These are phyloP conservation scores for Rhodotorula sphaerocarpa DNA, from an alignment of 768 basidiomycete species.

Conservation along the genomic window DNA sequence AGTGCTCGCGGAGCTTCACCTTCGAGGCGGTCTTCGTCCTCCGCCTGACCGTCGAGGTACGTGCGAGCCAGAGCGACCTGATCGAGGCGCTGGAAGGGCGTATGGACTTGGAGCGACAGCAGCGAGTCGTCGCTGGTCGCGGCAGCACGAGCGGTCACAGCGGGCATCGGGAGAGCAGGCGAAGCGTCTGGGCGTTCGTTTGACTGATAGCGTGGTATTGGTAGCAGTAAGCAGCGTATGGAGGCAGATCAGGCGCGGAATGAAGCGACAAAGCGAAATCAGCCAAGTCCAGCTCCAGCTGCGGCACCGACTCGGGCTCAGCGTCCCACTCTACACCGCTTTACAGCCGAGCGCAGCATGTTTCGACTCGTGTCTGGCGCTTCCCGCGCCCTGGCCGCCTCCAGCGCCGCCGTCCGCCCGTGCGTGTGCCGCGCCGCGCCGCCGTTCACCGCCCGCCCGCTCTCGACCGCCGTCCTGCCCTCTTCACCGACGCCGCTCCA, in stretches of 20 bases:
- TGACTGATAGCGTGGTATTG: not conserved
- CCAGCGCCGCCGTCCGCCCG: not conserved
- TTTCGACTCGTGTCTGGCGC: too few species aligned
- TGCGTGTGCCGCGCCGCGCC: not conserved
- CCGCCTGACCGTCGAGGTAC: not conserved
- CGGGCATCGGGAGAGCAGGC: not conserved
- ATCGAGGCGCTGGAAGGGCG: not conserved
- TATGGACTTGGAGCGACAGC: not conserved
- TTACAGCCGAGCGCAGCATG: too few species aligned
- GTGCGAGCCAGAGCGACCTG: too few species aligned
- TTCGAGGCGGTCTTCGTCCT: conserved; percentile 1
- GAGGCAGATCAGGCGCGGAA: too few species aligned
- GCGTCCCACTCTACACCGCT: too few species aligned
- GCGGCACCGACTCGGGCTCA: too few species aligned
- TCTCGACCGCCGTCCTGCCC: not conserved
- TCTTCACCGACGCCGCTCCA: not conserved
- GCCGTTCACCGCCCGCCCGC: not conserved
- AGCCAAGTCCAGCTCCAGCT: not conserved
- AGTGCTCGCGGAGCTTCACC: not conserved
- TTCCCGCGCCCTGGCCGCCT: too few species aligned
- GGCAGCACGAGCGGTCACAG: not conserved
- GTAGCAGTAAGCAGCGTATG: not conserved
- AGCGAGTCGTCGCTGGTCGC: not conserved
- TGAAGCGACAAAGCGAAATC: too few species aligned
- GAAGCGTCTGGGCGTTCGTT: not conserved